Evolutionary conservation across 345 rosid species (phyloP).

Genomic region (Conringia planisiliqua): DNA sequence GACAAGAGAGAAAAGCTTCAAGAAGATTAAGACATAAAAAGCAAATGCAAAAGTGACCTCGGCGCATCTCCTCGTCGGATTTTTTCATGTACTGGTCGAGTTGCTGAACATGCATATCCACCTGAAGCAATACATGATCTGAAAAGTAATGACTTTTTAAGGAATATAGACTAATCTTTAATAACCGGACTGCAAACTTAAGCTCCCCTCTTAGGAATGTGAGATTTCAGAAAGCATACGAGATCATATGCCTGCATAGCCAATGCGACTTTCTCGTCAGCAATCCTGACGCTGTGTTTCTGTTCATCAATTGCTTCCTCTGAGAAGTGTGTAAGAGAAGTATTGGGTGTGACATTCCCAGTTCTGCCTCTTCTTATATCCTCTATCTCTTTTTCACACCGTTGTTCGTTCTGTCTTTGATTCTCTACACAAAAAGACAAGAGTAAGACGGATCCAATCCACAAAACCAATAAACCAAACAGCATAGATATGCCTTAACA

Average conservation of each 20-base stretch:
- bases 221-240: constrained; percentile 37
- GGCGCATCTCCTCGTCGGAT: constrained; percentile 73
- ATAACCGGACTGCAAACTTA: constrained; percentile 14
- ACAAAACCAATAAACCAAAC: not conserved
- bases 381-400: constrained; percentile 85
- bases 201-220: too few relatives aligned
- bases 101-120: constrained; percentile 89
- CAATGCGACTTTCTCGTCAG: constrained; percentile 90
- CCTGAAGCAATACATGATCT: constrained; percentile 53
- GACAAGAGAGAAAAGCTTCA: not conserved
- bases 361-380: constrained; percentile 64
- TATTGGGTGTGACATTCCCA: constrained; percentile 51
- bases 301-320: constrained; percentile 92
- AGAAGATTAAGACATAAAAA: not conserved
- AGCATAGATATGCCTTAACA: not conserved
- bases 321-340: constrained; percentile 63
- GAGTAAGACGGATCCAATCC: not conserved
- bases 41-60: constrained; percentile 40
- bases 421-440: constrained; percentile 42
- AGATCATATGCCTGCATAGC: constrained; percentile 93
- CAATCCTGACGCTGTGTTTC: constrained; percentile 87
- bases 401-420: constrained; percentile 79
- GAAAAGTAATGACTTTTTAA: constrained; percentile 25
- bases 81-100: constrained; percentile 86
- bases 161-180: not conserved